phyloP scores from a whole-genome alignment of 176 grass and related monocot species.

The Oryza rufipogon region DNA sequence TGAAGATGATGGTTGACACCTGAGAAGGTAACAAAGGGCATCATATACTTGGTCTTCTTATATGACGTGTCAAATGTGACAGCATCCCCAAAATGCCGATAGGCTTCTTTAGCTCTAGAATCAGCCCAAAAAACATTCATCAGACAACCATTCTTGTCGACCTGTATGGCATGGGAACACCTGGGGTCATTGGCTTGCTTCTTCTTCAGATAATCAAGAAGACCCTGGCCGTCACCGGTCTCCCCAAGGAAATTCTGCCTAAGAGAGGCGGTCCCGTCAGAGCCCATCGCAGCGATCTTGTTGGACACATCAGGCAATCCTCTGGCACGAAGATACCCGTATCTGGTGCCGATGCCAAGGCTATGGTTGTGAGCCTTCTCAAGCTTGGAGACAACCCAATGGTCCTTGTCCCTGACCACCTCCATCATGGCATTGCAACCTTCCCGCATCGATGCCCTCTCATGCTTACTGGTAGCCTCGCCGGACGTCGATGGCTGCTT shows the following conservation, averaged over 20 bases:
- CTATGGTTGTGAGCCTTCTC: conserved; percentile 86
- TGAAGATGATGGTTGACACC: conserved; percentile 96
- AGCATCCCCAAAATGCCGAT: conserved; percentile 80
- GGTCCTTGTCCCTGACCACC: conserved; percentile 64
- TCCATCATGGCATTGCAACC: conserved; percentile 99
- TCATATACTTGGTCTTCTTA: conserved; percentile 91
- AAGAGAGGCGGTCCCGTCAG: conserved; percentile 51
- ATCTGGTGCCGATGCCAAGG: conserved; percentile 64
- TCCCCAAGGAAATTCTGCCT: conserved; percentile 74
- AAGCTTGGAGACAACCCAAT: conserved; percentile 95
- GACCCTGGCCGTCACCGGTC: conserved; percentile 60
- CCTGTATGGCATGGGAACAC: conserved; percentile 86
- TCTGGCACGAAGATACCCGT: conserved; percentile 76
- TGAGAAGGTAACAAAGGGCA: conserved; percentile 84
- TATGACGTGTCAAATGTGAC: conserved; percentile 84
- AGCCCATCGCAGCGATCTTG: conserved; percentile 47
- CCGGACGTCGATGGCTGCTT: conserved; percentile 29
- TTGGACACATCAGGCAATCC: conserved; percentile 52
- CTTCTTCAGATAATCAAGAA: conserved; percentile 81
- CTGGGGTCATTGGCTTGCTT: conserved; percentile 67
- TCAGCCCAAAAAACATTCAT: conserved; percentile 91
- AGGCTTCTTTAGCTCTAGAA: conserved; percentile 66
- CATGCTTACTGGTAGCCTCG: conserved; percentile 70
- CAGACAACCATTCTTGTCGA: conserved; percentile 70
- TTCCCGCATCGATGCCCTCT: conserved; percentile 82